Evolutionary conservation across 1,284 basidiomycete genomes (phyloP), one percentile per base, ranked within the genome.

Genomic region (Pascua guehoae): DNA sequence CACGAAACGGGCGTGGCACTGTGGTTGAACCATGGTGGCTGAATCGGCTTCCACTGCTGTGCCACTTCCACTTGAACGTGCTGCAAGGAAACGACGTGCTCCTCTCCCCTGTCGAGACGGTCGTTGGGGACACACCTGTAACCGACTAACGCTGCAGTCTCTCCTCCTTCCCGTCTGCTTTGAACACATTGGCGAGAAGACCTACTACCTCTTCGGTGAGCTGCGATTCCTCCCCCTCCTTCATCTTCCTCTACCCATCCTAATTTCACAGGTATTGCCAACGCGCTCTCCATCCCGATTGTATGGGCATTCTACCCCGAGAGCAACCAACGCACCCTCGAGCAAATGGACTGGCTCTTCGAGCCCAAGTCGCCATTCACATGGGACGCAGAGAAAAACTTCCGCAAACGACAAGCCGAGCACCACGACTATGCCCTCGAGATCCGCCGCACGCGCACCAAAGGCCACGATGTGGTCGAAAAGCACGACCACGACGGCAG

Each of bases 261-360:
- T 32, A 32, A 32, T 7, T n/a, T n/a, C 24, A 3, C 24, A 32
- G 50, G 56, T 14, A 51, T 63, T 18, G 54, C 59, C 18, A 61
- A 61, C 53, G 40, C 44, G 12, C 40, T 61, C 36, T 54, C 65
- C 49, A 64, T 70, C 41, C 69, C 69, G 1, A 54, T 62, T 2
- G 63, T 70, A n/a, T 70, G 63, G 54, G 66, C 65, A 14, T 58
- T 68, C 47, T 70, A 68, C 46, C 67, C 66, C 41, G 68, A 70
- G 47, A 64, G 63, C 8, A 67, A 66, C 18, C 64, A 63, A 43
- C 58, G 67, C 14, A 62, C 64, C 1, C 56, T 70, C n/a, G 68
- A 70, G 57, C 65, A 66, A 53, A 64, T 69, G 41, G 68, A 69
- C 43, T 48, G 50, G 14, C 48, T 60, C 24, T 58, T 58, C 32